phyloP scores from a whole-genome alignment of 2,329 filamentous ascomycete genomes.

The Xylaria sp. region DNA sequence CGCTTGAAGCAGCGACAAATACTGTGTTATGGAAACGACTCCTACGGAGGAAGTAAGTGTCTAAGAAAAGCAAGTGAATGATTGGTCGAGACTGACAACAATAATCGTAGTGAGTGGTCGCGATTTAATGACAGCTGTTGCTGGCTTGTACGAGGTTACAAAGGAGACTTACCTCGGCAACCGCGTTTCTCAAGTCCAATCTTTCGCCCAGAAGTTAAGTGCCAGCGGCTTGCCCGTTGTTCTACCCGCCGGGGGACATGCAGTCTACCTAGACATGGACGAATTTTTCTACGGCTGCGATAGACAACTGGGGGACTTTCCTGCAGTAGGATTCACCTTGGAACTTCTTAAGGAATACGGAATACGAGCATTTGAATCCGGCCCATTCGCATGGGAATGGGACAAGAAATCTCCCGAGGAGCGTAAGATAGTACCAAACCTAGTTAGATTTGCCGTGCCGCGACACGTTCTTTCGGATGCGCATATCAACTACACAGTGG shows the following conservation, averaged over 20 bases:
- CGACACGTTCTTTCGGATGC: conserved; percentile 37
- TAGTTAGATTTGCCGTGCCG: conserved; percentile 39
- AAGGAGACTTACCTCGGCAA: conserved; percentile 34
- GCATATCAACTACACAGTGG: conserved; percentile 39
- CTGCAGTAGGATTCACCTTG: conserved; percentile 35
- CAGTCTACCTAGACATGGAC: conserved; percentile 40
- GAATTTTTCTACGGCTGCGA: conserved; percentile 39
- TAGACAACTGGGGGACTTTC: conserved; percentile 32
- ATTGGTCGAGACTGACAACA: background rate
- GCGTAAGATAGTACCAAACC: conserved; percentile 32
- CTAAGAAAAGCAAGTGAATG: too few relatives aligned
- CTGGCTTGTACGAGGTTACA: conserved; percentile 36
- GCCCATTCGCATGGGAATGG: conserved; percentile 40
- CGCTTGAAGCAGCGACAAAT: conserved; percentile 38
- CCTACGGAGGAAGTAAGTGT: conserved; percentile 41
- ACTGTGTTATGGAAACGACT: conserved; percentile 39
- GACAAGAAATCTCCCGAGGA: conserved; percentile 35
- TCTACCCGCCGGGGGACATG: conserved; percentile 36
- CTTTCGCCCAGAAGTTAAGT: conserved; percentile 35
- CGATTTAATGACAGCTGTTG: conserved; percentile 36
- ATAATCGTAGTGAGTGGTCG: conserved; percentile 37
- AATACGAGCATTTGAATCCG: conserved; percentile 34
- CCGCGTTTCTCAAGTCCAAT: conserved; percentile 33
- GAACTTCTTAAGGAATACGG: conserved; percentile 37
- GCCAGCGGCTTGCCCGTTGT: conserved; percentile 28